Conservation (phyloP, 306 rosid genomes). For the Ammopiptanthus mongolicus region DNA sequence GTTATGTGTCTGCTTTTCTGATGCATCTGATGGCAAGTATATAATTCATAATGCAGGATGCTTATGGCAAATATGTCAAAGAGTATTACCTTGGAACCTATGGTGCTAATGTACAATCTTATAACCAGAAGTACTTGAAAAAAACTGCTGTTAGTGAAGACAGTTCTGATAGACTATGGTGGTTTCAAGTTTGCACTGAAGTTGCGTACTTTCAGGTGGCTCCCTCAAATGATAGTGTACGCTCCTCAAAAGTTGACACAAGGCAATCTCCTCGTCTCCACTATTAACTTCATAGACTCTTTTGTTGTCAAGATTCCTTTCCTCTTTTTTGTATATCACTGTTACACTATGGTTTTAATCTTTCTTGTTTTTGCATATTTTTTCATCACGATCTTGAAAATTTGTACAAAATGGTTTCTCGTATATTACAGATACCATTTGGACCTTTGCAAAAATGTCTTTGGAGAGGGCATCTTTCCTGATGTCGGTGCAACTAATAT, state of each 20-base stretch:
- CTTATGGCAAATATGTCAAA: conserved; percentile 71
- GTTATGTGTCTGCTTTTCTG: background rate
- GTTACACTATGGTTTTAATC: background rate
- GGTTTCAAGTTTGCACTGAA: conserved; percentile 99
- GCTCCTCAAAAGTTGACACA: conserved; percentile 73
- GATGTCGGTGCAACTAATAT: conserved; percentile 69
- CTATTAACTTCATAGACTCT: background rate
- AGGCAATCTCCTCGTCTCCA: conserved; percentile 42
- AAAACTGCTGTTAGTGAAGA: conserved; percentile 45
- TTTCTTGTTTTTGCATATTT: background rate
- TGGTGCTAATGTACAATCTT: conserved; percentile 40
- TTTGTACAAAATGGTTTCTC: background rate
- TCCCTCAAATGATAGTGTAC: conserved; percentile 78
- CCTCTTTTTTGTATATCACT: background rate
- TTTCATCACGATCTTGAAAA: conserved; percentile 6
- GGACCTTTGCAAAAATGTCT: conserved; percentile 92
- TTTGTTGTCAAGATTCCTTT: background rate
- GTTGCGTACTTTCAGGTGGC: conserved; percentile 98
- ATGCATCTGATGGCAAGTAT: conserved; percentile 18
- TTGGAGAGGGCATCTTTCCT: conserved; percentile 83
- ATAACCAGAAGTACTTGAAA: conserved; percentile 68
- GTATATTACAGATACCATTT: conserved; percentile 70
- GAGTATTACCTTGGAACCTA: conserved; percentile 52
- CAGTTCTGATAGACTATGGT: conserved; percentile 74
- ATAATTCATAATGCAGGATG: conserved; percentile 48